Percentiles rank a stretch among this genome's conserved stretches.
Evolutionary conservation across 768 basidiomycete genomes (phyloP).

Genomic region (Mycena amicta): DNA sequence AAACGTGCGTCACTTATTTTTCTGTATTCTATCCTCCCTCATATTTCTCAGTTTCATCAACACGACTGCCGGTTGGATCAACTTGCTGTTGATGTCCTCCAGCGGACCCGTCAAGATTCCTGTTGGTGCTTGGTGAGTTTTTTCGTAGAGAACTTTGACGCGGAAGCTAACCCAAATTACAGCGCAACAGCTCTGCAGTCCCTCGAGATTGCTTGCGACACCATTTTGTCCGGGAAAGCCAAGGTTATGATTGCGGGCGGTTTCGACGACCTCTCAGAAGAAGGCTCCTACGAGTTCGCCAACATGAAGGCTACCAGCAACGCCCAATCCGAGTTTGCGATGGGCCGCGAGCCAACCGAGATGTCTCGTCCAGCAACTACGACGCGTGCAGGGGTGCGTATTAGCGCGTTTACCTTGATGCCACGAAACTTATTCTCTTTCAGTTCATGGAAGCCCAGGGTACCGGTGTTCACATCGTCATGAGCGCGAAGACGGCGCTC

Average conservation of each 20-base stretch:
- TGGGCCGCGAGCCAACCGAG: slow-evolving; percentile 98
- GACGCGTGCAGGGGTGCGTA: slow-evolving; percentile 87
- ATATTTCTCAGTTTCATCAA: slow-evolving; percentile 83
- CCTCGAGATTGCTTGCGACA: slow-evolving; percentile 96
- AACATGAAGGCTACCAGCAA: slow-evolving; percentile 99
- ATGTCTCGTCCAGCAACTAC: slow-evolving; percentile 98
- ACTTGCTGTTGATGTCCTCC: slow-evolving; percentile 90
- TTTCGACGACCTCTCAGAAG: slow-evolving; percentile 97
- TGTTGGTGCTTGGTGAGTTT: slow-evolving; percentile 91
- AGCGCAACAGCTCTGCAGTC: slow-evolving; percentile 98
- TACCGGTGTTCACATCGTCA: slow-evolving; percentile 94
- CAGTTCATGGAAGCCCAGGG: slow-evolving; percentile 97
- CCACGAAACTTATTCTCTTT: slow-evolving; percentile 14
- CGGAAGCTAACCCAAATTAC: no score
- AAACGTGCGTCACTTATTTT: slow-evolving; percentile 70
- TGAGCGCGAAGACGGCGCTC: slow-evolving; percentile 95
- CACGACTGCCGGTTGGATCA: slow-evolving; percentile 98
- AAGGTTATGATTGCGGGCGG: slow-evolving; percentile 99
- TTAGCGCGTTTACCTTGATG: no score
- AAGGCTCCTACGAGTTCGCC: slow-evolving; percentile 98
- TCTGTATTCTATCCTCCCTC: not conserved
- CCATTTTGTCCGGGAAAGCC: slow-evolving; percentile 91
- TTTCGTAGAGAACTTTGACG: no score
- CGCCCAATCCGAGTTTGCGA: slow-evolving; percentile 94
- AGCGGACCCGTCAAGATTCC: slow-evolving; percentile 99